These are phyloP conservation scores for Gigaspora rosea DNA, from an alignment of 192 early-diverging fungal species.

Conservation along the genomic window DNA sequence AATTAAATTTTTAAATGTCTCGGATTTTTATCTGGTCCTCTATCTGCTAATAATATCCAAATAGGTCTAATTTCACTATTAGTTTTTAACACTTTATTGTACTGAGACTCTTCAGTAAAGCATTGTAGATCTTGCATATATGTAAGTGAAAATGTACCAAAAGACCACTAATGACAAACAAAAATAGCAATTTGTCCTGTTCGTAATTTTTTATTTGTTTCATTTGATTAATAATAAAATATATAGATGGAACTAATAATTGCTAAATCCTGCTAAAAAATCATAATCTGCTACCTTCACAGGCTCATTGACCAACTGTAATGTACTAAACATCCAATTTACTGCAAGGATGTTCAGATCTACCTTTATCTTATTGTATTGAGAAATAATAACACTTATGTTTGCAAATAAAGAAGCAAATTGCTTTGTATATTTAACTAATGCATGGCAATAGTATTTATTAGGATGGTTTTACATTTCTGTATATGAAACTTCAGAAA, in stretches of 20 bases:
- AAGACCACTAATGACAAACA: neutral
- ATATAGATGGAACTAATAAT: neutral
- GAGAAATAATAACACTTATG: no score
- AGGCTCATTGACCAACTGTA: no score
- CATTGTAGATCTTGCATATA: neutral
- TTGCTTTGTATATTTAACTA: no score
- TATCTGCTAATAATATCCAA: neutral
- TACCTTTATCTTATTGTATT: no score
- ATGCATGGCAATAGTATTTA: neutral
- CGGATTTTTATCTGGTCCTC: conserved; percentile 12
- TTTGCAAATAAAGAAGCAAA: no score
- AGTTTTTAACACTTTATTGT: neutral
- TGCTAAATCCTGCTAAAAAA: neutral
- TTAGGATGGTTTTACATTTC: neutral
- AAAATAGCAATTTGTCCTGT: no score
- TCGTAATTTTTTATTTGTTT: neutral
- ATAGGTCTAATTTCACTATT: neutral
- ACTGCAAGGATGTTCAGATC: no score
- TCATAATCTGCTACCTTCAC: neutral
- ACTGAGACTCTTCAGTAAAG: neutral
- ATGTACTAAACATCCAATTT: no score
- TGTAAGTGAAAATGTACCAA: neutral
- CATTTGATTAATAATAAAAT: neutral
- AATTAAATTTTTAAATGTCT: conserved; percentile 27
- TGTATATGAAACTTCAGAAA: neutral